These are phyloP conservation scores for Neonectria magnoliae DNA, from an alignment of 2,329 filamentous ascomycete genomes.

Conservation along the genomic window DNA sequence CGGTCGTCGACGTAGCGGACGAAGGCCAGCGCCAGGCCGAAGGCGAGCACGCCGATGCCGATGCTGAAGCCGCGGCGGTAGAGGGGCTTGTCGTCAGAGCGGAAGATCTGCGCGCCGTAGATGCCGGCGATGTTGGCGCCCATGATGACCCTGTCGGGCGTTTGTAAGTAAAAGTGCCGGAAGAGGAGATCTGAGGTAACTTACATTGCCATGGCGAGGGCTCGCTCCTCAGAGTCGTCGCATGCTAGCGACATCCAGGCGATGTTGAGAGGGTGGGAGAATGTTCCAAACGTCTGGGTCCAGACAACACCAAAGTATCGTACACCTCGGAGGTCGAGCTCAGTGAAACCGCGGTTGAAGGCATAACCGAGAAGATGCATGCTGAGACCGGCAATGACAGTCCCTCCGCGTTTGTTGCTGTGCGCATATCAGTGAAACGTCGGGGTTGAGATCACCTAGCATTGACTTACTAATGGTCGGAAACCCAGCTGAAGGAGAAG, in stretches of 20 bases:
- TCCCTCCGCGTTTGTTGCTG: conserved; percentile 60
- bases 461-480: conserved; percentile 59
- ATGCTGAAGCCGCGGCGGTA: conserved; percentile 63
- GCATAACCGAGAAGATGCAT: conserved; percentile 62
- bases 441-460: background rate
- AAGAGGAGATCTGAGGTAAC: conserved; percentile 6
- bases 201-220: conserved; percentile 68
- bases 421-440: background rate
- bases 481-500: conserved; percentile 62
- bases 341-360: conserved; percentile 63
- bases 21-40: conserved; percentile 54
- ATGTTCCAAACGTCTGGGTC: conserved; percentile 65
- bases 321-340: conserved; percentile 52
- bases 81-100: conserved; percentile 59
- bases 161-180: background rate
- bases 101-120: conserved; percentile 69
- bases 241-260: conserved; percentile 68
- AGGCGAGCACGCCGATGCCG: conserved; percentile 54
- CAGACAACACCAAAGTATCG: conserved; percentile 65
- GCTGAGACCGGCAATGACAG: conserved; percentile 59
- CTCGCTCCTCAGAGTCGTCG: conserved; percentile 65
- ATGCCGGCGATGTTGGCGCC: conserved; percentile 70
- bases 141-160: conserved; percentile 62
- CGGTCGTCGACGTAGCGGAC: conserved; percentile 57
- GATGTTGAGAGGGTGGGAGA: conserved; percentile 67